Evolutionary conservation across 352 stramenopile species (phyloP), one percentile per base, ranked within the genome.

Genomic region (Pythium apleroticum): DNA sequence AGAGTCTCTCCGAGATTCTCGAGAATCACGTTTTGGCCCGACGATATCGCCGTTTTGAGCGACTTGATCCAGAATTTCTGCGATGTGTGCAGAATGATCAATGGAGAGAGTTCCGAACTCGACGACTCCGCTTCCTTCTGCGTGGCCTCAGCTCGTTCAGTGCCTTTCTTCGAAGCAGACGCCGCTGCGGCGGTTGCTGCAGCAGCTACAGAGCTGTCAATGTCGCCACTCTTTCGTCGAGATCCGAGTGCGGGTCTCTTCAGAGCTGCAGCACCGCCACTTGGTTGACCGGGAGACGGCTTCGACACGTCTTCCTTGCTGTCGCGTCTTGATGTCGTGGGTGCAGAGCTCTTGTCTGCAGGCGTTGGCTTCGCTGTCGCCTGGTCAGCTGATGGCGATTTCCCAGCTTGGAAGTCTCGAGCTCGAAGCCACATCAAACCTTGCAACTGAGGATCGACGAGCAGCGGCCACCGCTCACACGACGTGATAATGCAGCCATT

Each of bases 401-500:
- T 30, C 1, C 69, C 24, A 73, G 60, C 41, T 63, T 64, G 10
- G 49, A 90, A 90, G 39, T 90, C 74, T 6, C 78, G 72, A 12
- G 72, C 74, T 33, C 85, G 83, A 30, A 97, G 66, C 91, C 91
- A 97, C 50, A 80, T 88, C 31, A 97, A 84, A 3, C 86, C 90
- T 75, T 97, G 91, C 1, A 97, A 70, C 68, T 97, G 90, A 10
- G 91, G 91, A 46, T 97, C 91, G 2, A 97, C 93, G 15, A 97
- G 75, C 19, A 97, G 74, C 4, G 91, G 91, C 90, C 91, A 97
- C 5, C 91, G 71, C 45, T 88, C 80, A 49, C 83, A 96, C 24
- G 86, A 94, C 33, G 85, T 89, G 48, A 97, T 93, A 56, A 98
- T 97, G 52, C 86, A 95, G 19, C 91, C 93, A 55, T 98, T 98